Base-by-base conservation (phyloP, 164 flowering plant species). In the Nymphaea colorata region DNA sequence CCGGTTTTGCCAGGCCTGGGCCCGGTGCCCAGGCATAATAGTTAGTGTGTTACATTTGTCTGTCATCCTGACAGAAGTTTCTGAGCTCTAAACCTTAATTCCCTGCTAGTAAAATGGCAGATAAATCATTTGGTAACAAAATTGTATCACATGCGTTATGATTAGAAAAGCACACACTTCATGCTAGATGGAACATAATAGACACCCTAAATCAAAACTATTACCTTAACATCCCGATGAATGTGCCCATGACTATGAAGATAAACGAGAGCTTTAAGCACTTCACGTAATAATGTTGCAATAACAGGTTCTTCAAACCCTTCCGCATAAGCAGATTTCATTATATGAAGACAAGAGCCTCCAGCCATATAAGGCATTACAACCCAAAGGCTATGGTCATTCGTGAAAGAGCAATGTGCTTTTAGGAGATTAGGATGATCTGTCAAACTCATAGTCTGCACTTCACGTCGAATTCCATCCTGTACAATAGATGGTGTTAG, bases 191-290 rank as follows among this genome's bases (percentile, higher is more conserved):
- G 36, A 25, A 25, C 36, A 25, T 0, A 25, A 25, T 25, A 25
- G 36, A 25, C 36, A 51, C 57, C 8, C 8, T 5, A 51, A 8
- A 8, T 51, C 57, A 4, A 61, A 61, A 61, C 8, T 12, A 12
- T 61, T 83, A 94, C 99, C 96, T 94, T 94, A 67, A 94, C 96
- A 76, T 94, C 99, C 77, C 99, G 85, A 72, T 91, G 98, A 64
- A 95, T 95, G 74, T 87, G 94, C 43, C 99, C 99, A 25, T 92
- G 93, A 64, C 79, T 67, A 82, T 92, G 99, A 73, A 95, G 96
- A 79, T 95, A 90, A 57, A 80, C 91, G 76, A 95, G 92, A 74
- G 97, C 99, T 82, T 82, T 88, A 16, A 92, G 89, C 69, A 85
- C 89, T 68, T 85, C 99, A 12, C 79, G 79, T 62, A 95, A 74